Evolutionary conservation across 2,329 filamentous ascomycete species (phyloP), one percentile per base, ranked within the genome.

Genomic region (Pleurostoma richardsiae): DNA sequence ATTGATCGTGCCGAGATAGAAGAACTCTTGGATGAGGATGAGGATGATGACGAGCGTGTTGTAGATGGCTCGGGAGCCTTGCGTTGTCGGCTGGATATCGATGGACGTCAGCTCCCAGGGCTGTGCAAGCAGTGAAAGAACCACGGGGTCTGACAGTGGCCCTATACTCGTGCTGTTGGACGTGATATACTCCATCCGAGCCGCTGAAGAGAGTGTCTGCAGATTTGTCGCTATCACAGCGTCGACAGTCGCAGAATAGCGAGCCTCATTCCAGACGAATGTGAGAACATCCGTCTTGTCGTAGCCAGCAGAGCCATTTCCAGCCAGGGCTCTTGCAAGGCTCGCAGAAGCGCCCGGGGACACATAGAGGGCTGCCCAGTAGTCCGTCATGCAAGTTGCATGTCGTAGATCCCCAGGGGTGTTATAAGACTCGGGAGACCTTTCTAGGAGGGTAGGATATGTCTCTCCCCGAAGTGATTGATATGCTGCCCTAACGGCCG

Each of bases 11-110:
- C 69, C 63, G 10, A 74, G 56, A 51, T 67, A 75, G 61, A 74
- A 74, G 59, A 75, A 75, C 50, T 74, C 66, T 46, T 70, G 66
- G 31, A 75, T 65, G 8, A 74, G 54, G n/a, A 71, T 65, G 30
- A 74, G 59, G 41, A 72, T 67, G 44, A 73, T 65, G 4, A 64
- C 59, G 5, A 72, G 54, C 0, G 69, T 74, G 51, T 73, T 74
- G 56, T 72, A 71, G 44, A 74, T 60, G 1, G 70, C 54, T 2
- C 68, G 56, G 1, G 68, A 62, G 3, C 69, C 69, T 49, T 74
- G 68, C 0, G 57, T 46, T 0, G 70, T 72, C 1, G 63, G 57
- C 45, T 70, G 64, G 44, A 74, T 60, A 52, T 74, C 66, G 41
- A 61, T 50, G 3, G 53, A 56, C 4, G 54, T 49, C 4, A 68